These are phyloP conservation scores for Suillus plorans DNA, from an alignment of 768 basidiomycete genomes.

Conservation along the genomic window DNA sequence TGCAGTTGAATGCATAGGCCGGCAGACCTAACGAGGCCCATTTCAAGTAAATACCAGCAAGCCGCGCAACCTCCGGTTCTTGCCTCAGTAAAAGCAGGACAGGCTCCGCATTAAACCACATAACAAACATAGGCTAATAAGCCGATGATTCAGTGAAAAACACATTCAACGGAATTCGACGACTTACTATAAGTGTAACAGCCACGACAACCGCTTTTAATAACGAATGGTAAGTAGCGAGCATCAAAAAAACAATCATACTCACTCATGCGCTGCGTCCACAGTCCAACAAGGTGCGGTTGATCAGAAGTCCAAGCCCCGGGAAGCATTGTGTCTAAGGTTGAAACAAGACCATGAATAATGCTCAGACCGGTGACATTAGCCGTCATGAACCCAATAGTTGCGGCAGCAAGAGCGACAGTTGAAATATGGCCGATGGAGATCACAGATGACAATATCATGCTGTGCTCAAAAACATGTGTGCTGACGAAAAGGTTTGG, in stretches of 20 bases:
- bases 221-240: background rate
- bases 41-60: slow-evolving; percentile 73
- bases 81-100: slow-evolving; percentile 72
- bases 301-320: slow-evolving; percentile 90
- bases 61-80: slow-evolving; percentile 78
- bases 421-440: slow-evolving; percentile 92
- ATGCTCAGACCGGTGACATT: slow-evolving; percentile 60
- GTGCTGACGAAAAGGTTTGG: slow-evolving; percentile 44
- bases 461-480: slow-evolving; percentile 82
- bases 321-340: slow-evolving; percentile 91
- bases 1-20: slow-evolving; percentile 53
- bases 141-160: background rate
- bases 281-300: slow-evolving; percentile 84
- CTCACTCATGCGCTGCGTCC: slow-evolving; percentile 87
- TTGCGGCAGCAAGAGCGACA: slow-evolving; percentile 81
- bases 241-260: slow-evolving; percentile 9
- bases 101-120: slow-evolving; percentile 84
- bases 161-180: background rate
- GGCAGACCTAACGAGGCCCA: slow-evolving; percentile 78
- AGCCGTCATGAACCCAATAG: slow-evolving; percentile 72
- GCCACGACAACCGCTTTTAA: slow-evolving; percentile 56
- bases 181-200: slow-evolving; percentile 56
- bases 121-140: slow-evolving; percentile 49
- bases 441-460: slow-evolving; percentile 84
- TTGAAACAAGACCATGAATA: slow-evolving; percentile 78